Evolutionary conservation across 2,329 filamentous ascomycete genomes (phyloP).

Genomic region (Cordyceps pruinosa): DNA sequence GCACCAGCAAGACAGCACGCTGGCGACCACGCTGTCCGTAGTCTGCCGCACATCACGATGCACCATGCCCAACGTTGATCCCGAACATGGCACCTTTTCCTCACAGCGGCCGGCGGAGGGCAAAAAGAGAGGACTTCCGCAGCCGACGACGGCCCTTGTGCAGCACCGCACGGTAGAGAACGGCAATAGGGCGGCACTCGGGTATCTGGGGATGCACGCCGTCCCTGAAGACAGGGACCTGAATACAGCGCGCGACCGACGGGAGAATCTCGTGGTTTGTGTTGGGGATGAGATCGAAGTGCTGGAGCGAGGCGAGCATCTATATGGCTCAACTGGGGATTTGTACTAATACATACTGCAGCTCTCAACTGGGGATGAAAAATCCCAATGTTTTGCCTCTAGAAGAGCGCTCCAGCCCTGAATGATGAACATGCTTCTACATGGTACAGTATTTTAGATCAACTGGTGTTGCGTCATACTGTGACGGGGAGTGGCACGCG

Average conservation of each 20-base stretch:
- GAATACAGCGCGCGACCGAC: slow-evolving; percentile 4
- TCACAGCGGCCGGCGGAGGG: neutral
- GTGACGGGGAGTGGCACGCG: too few species aligned
- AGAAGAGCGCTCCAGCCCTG: too few species aligned
- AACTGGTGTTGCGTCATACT: too few species aligned
- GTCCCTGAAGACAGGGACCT: slow-evolving; percentile 21
- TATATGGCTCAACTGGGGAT: slow-evolving; percentile 22
- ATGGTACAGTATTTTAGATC: too few species aligned
- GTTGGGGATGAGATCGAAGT: slow-evolving; percentile 25
- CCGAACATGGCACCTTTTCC: slow-evolving; percentile 8
- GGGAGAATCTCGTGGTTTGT: slow-evolving; percentile 14
- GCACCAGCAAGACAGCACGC: neutral
- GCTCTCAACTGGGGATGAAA: too few species aligned
- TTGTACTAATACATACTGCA: slow-evolving; percentile 19
- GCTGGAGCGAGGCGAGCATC: slow-evolving; percentile 21
- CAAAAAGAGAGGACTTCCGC: slow-evolving; percentile 18
- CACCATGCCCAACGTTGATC: slow-evolving; percentile 18
- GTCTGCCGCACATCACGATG: slow-evolving; percentile 17
- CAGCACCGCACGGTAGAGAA: slow-evolving; percentile 19
- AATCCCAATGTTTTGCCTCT: too few species aligned
- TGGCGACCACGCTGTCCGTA: slow-evolving; percentile 13
- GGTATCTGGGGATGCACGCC: slow-evolving; percentile 25
- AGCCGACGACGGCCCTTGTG: slow-evolving; percentile 22
- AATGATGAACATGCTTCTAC: too few species aligned
- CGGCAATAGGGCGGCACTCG: slow-evolving; percentile 22